Evolutionary conservation across 148 eudicot species (phyloP), one percentile per base, ranked within the genome.

Genomic region (Persicaria maculosa): DNA sequence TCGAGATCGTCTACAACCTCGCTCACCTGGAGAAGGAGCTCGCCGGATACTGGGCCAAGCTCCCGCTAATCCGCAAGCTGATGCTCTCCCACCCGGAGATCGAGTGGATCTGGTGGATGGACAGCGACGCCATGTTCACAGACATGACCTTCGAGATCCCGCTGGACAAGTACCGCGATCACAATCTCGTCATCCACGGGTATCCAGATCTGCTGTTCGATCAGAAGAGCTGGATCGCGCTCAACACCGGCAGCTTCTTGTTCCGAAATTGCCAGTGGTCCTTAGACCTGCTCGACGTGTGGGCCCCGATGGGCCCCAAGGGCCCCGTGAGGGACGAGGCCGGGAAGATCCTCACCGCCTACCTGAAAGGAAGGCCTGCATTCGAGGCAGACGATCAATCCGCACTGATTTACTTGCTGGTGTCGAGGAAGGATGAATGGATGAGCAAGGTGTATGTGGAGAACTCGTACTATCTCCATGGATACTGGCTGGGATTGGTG

Each of bases 21-120:
- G 97, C 93, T 20, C 88, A 86, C 81, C 78, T 91, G 74, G 90
- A 91, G 25, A 83, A 64, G 44, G 91, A 88, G 31, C 82, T 93
- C 78, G 76, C 88, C 19, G 93, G 89, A 52, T 88, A 83, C 54
- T 91, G 97, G 97, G 85, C 97, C 4, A 91, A 91, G 46, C 71
- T 89, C 61, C 97, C 97, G 0, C 74, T 89, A 72, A 72, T 91
- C 50, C 72, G 93, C 72, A 82, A 80, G 55, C 47, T 88, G 44
- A 93, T 93, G 96, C 70, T 93, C 53, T 86, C 98, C 4, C 98
- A 90, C 75, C 98, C 97, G 0, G 97, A 91, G 65, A 79, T 82
- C 22, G 97, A 89, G 84, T 91, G 93, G 91, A 84, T 91, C 77
- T 90, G 92, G 92, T 92, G 97, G 97, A 77, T 92, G 80, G 97